A percentile compares a stretch with the other conserved stretches of the same genome.
Conservation (phyloP, 2,329 filamentous ascomycete genomes). For the Hirsutella minnesotensis region DNA sequence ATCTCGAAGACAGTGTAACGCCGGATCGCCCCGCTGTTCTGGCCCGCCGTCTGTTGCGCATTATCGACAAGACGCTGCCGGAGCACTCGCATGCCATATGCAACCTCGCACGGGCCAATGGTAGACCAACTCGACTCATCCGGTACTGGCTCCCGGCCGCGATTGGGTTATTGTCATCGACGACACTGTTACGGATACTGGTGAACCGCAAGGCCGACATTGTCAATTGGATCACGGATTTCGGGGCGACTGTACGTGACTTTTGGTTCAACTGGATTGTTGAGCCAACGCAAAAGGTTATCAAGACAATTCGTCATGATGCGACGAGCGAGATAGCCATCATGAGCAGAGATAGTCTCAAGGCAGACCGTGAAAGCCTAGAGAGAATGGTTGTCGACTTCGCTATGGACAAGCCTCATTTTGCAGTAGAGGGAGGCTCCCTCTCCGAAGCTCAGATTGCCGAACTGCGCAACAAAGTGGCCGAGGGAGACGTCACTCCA, state of each 20-base stretch:
- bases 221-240: constrained; percentile 63
- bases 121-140: constrained; percentile 61
- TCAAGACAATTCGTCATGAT: constrained; percentile 89
- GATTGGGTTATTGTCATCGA: constrained; percentile 65
- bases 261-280: constrained; percentile 98
- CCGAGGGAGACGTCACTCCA: constrained; percentile 85
- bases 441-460: constrained; percentile 59
- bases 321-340: constrained; percentile 88
- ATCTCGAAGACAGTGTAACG: constrained; percentile 32
- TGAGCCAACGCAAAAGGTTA: constrained; percentile 68
- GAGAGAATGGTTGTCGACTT: constrained; percentile 99
- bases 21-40: constrained; percentile 45
- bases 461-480: constrained; percentile 66
- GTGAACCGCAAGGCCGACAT: constrained; percentile 67
- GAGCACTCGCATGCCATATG: constrained; percentile 48
- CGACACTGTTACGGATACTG: constrained; percentile 71
- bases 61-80: constrained; percentile 60
- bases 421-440: constrained; percentile 34
- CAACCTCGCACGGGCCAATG: constrained; percentile 48
- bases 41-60: constrained; percentile 52
- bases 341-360: constrained; percentile 86
- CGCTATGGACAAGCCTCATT: constrained; percentile 66
- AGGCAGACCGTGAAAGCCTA: constrained; percentile 79
- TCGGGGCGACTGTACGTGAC: constrained; percentile 69
- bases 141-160: constrained; percentile 82